Conservation (phyloP, 768 basidiomycete species). For the Leccinum boreale region DNA sequence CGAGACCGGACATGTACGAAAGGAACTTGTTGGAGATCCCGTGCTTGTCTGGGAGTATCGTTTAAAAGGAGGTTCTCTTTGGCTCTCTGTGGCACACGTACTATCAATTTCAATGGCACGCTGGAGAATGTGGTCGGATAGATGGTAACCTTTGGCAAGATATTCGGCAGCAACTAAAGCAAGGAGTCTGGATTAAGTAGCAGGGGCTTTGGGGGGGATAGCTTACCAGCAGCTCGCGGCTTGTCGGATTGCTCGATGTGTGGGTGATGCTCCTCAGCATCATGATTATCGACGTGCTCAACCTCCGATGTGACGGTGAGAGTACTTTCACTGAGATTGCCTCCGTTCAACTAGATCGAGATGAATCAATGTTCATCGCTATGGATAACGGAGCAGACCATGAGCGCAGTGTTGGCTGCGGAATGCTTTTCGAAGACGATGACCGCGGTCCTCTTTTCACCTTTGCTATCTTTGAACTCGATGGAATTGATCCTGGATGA, state of each 20-base stretch:
- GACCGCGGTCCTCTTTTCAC: slow-evolving; percentile 46
- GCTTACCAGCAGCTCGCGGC: slow-evolving; percentile 79
- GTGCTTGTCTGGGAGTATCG: slow-evolving; percentile 51
- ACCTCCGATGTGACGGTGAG: slow-evolving; percentile 71
- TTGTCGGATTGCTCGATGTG: slow-evolving; percentile 83
- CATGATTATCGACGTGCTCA: slow-evolving; percentile 54
- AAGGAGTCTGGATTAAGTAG: neutral
- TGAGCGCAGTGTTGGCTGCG: slow-evolving; percentile 82
- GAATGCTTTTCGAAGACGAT: slow-evolving; percentile 82
- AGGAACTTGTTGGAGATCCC: slow-evolving; percentile 90
- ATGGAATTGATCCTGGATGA: slow-evolving; percentile 60
- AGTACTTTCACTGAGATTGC: slow-evolving; percentile 67
- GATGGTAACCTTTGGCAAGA: slow-evolving; percentile 82
- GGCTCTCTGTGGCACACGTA: slow-evolving; percentile 24
- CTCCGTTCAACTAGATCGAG: slow-evolving; percentile 60
- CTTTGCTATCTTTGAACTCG: slow-evolving; percentile 45
- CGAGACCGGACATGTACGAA: slow-evolving; percentile 69
- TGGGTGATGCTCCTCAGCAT: slow-evolving; percentile 35
- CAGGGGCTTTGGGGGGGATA: neutral
- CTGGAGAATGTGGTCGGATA: slow-evolving; percentile 76
- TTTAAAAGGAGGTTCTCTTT: neutral
- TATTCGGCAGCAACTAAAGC: slow-evolving; percentile 84
- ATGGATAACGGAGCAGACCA: slow-evolving; percentile 42
- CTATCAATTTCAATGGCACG: slow-evolving; percentile 80
- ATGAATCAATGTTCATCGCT: neutral